Evolutionary conservation across 2,329 filamentous ascomycete species (phyloP).

Genomic region (Zymoseptoria crescenta): DNA sequence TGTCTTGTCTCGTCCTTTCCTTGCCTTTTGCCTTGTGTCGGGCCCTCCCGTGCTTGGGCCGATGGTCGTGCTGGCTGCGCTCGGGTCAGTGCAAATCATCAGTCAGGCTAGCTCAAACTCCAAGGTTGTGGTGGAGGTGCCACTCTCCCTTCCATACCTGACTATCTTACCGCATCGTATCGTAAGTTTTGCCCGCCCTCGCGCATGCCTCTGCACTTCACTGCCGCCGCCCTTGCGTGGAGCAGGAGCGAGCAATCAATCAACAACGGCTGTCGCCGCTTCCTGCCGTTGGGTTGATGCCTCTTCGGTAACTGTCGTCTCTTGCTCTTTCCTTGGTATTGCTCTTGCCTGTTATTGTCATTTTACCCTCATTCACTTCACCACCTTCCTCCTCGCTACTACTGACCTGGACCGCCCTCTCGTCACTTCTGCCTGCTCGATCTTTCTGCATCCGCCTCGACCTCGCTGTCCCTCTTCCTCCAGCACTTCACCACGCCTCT

Average conservation of each 20-base stretch:
- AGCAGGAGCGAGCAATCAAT: slow-evolving; percentile 13
- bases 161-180: not conserved
- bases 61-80: not conserved
- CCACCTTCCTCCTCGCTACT: no score
- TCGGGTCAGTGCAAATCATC: not conserved
- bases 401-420: slow-evolving; percentile 2
- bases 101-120: not conserved
- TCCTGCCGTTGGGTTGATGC: slow-evolving; percentile 6
- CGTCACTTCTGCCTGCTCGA: not conserved
- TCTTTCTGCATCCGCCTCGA: slow-evolving; percentile 42
- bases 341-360: slow-evolving; percentile 33
- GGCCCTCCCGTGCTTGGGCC: slow-evolving; percentile 1
- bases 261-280: slow-evolving; percentile 12
- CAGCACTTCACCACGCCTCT: slow-evolving; percentile 16
- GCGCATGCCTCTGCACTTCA: slow-evolving; percentile 23
- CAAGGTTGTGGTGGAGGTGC: slow-evolving; percentile 5
- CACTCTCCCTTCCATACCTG: not conserved
- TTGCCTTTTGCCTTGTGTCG: slow-evolving; percentile 9
- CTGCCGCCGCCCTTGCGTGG: slow-evolving; percentile 25
- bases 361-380: slow-evolving; percentile 54
- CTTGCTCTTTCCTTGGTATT: not conserved
- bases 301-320: not conserved
- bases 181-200: not conserved
- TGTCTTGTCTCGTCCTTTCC: not conserved
- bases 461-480: slow-evolving; percentile 43